Percentiles rank a stretch among this genome's conserved stretches.
Evolutionary conservation across 1,284 basidiomycete species (phyloP).

Genomic region (Clitocybe nebularis): DNA sequence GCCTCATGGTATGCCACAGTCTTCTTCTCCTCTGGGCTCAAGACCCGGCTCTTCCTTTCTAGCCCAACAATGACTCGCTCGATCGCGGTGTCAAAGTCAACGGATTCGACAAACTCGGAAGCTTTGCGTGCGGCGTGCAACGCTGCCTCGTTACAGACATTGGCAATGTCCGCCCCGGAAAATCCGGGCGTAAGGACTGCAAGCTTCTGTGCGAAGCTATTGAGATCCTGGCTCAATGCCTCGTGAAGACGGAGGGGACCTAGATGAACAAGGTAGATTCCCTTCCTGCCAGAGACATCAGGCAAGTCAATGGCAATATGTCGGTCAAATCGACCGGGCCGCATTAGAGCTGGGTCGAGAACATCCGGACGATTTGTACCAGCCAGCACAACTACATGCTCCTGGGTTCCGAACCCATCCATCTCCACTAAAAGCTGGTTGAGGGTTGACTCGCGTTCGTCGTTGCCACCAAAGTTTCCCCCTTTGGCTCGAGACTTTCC

Average conservation of each 20-base stretch:
- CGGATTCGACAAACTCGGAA: constrained; percentile 77
- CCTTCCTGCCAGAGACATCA: constrained; percentile 89
- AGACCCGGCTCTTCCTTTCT: constrained; percentile 91
- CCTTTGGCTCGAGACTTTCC: constrained; percentile 93
- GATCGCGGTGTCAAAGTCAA: constrained; percentile 95
- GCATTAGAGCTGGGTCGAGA: constrained; percentile 91
- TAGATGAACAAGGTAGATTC: constrained; percentile 94
- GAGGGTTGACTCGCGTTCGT: constrained; percentile 96
- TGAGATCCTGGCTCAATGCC: constrained; percentile 51
- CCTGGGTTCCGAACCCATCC: constrained; percentile 96
- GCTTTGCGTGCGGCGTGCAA: constrained; percentile 88
- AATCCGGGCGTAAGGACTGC: constrained; percentile 96
- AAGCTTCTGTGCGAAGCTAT: constrained; percentile 83
- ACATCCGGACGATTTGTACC: constrained; percentile 98
- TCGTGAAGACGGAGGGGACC: constrained; percentile 74
- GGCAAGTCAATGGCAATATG: constrained; percentile 96
- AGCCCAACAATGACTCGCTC: constrained; percentile 97
- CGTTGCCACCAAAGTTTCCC: constrained; percentile 90
- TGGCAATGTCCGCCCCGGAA: constrained; percentile 97
- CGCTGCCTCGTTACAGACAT: constrained; percentile 98
- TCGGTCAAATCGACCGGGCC: constrained; percentile 96
- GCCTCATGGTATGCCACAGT: constrained; percentile 99
- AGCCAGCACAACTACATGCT: constrained; percentile 95
- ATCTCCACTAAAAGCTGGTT: constrained; percentile 99
- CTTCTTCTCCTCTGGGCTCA: constrained; percentile 96